Conservation (phyloP, 1,284 basidiomycete genomes). For the Naganishia albida region DNA sequence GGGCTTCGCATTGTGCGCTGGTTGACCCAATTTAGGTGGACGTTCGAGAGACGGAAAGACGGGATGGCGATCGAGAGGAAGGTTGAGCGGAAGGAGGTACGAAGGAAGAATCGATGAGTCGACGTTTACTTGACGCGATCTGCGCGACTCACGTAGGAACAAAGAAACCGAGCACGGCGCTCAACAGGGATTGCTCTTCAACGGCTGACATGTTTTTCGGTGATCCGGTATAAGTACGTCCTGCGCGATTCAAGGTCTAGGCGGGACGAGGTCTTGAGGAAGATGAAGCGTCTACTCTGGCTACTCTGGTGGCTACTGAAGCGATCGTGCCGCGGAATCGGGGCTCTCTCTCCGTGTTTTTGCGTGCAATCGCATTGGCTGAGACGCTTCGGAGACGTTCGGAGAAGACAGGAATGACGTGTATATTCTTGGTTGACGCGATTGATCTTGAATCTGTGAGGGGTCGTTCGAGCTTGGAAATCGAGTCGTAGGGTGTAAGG, state of each 20-base stretch:
- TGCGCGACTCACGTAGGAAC: slow-evolving; percentile 23
- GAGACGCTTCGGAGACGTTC: slow-evolving; percentile 8
- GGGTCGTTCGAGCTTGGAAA: too few species aligned
- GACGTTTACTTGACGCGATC: too few species aligned
- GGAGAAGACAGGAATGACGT: neutral
- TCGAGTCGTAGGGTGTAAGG: too few species aligned
- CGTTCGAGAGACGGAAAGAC: neutral
- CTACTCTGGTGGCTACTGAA: neutral
- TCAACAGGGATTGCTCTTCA: slow-evolving; percentile 30
- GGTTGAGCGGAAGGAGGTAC: neutral
- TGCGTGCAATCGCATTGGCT: slow-evolving; percentile 22
- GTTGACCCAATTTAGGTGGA: neutral
- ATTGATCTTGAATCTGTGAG: neutral
- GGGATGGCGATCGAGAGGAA: neutral
- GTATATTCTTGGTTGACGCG: slow-evolving; percentile 5
- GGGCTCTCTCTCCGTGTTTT: slow-evolving; percentile 16
- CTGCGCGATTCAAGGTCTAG: too few species aligned
- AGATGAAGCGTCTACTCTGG: neutral
- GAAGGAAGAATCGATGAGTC: neutral
- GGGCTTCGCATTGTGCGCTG: slow-evolving; percentile 20
- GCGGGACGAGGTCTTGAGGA: neutral
- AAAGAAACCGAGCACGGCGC: slow-evolving; percentile 27
- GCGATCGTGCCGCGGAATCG: slow-evolving; percentile 26
- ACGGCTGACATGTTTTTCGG: slow-evolving; percentile 21
- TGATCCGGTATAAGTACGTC: slow-evolving; percentile 7